A percentile compares a stretch with the other conserved stretches of the same genome.
phyloP scores from a whole-genome alignment of 2,329 filamentous ascomycete genomes.

The Clonostachys byssicola region DNA sequence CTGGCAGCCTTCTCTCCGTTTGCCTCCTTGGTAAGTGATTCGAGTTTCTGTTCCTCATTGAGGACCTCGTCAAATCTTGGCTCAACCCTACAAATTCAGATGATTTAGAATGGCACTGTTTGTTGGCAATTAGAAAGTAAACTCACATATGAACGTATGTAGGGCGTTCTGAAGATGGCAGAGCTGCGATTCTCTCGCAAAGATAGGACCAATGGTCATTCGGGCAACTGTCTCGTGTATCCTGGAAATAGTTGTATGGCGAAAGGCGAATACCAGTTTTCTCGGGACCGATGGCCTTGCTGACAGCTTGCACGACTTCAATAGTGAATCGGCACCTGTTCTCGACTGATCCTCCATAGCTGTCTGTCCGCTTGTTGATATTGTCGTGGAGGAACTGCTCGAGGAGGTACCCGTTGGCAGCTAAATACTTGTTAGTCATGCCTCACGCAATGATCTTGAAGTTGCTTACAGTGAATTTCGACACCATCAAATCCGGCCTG shows the following conservation, averaged over 20 bases:
- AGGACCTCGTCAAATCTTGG: constrained; percentile 41
- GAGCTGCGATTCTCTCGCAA: constrained; percentile 22
- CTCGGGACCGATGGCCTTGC: constrained; percentile 22
- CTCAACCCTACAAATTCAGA: constrained; percentile 25
- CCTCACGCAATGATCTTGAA: not conserved
- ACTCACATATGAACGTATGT: constrained; percentile 39
- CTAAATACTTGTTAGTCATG: constrained; percentile 1
- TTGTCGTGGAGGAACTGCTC: constrained; percentile 47
- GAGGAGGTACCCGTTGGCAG: constrained; percentile 12
- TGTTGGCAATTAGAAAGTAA: not conserved
- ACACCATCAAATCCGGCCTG: constrained; percentile 64
- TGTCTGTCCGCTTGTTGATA: constrained; percentile 36
- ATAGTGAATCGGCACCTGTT: constrained; percentile 40
- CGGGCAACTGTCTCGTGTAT: constrained; percentile 18
- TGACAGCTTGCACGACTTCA: constrained; percentile 34
- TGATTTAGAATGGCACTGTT: not conserved
- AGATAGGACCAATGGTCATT: constrained; percentile 28
- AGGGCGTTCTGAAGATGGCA: constrained; percentile 25
- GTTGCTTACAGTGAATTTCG: constrained; percentile 42
- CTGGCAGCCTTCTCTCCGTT: constrained; percentile 9
- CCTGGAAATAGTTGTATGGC: constrained; percentile 25
- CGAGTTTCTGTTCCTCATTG: constrained; percentile 35
- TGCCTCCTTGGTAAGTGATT: constrained; percentile 19
- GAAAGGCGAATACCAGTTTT: constrained; percentile 33
- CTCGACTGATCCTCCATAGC: constrained; percentile 43